Evolutionary conservation across 1,284 basidiomycete genomes (phyloP).

Genomic region (Cryptococcus neoformans): DNA sequence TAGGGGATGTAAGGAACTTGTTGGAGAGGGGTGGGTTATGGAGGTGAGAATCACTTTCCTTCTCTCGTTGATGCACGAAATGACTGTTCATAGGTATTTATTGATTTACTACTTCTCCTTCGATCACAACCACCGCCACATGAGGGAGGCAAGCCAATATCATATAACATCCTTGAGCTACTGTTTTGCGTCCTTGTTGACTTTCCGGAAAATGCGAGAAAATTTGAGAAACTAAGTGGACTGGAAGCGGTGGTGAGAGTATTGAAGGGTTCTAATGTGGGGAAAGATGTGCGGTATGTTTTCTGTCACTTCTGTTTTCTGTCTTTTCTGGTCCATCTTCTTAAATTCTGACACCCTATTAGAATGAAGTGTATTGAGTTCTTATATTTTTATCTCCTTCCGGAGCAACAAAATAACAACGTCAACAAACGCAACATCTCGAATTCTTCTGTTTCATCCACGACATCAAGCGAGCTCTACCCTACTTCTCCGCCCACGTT

Average conservation of each 20-base stretch:
- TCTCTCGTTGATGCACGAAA: constrained; percentile 2
- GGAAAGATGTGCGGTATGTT: constrained; percentile 73
- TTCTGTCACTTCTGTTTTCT: background rate
- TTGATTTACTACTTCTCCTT: constrained; percentile 39
- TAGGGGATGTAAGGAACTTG: constrained; percentile 61
- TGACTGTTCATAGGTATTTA: constrained; percentile 26
- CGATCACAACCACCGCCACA: constrained; percentile 27
- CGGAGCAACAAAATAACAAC: constrained; percentile 56
- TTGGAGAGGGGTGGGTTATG: constrained; percentile 65
- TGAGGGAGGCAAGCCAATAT: constrained; percentile 45
- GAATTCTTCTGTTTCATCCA: constrained; percentile 7
- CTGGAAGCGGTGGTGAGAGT: constrained; percentile 76
- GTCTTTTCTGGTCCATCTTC: too few species aligned
- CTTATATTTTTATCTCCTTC: constrained; percentile 84
- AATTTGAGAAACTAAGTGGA: constrained; percentile 71
- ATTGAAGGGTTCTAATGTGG: constrained; percentile 73
- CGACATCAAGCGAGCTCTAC: constrained; percentile 22
- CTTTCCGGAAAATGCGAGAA: constrained; percentile 64
- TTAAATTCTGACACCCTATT: background rate
- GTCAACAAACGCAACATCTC: constrained; percentile 1
- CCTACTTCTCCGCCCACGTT: constrained; percentile 11
- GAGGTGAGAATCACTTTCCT: constrained; percentile 56
- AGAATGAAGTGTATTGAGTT: constrained; percentile 94
- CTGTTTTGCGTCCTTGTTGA: constrained; percentile 81
- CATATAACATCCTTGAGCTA: constrained; percentile 71